Evolutionary conservation across 305 asterid genomes (phyloP), one percentile per base, ranked within the genome.

Genomic region (Fraxinus ornus): DNA sequence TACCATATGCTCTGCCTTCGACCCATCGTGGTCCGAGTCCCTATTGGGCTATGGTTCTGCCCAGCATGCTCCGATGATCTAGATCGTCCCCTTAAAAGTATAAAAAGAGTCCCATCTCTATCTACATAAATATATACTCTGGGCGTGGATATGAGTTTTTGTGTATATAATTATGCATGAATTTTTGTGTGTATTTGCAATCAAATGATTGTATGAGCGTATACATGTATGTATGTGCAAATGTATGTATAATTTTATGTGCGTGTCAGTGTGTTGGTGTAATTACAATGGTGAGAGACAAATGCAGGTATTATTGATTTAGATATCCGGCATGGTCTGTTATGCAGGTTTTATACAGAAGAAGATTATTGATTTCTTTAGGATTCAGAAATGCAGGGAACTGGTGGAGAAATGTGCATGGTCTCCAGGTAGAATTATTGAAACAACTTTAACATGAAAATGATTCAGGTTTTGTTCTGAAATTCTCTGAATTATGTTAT

Each of bases 1-100:
- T 91, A 86, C 72, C 98, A 94, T 76, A 89, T 93, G 93, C 78
- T 88, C 33, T 94, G 98, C 78, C 84, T 91, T 66, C 88, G 97
- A 80, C 98, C 98, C 2, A 87, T 94, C 52, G 87, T 88, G 49
- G 91, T 90, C 74, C 93, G 97, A 41, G 82, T 94, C 26, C 98
- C 98, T 5, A 87, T 86, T 75, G 97, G 95, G 5, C 87, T 85
- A 1, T 94, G 98, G 98, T 88, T 85, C 84, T 94, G 97, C 87
- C 86, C 91, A 28, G 80, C 70, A 68, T 92, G 97, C 88, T 84
- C 89, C 49, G 86, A 21, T 78, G 83, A 85, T 88, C 82, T 80
- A 21, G 79, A 74, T 22, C 87, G 79, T 64, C 87, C 87, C 49
- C 62, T 86, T 49, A 91, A 86, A 91, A 83, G 97, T 92, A 90